phyloP scores from a whole-genome alignment of 495 filamentous ascomycete species.

The Pseudoneurospora amorphoporcata region DNA sequence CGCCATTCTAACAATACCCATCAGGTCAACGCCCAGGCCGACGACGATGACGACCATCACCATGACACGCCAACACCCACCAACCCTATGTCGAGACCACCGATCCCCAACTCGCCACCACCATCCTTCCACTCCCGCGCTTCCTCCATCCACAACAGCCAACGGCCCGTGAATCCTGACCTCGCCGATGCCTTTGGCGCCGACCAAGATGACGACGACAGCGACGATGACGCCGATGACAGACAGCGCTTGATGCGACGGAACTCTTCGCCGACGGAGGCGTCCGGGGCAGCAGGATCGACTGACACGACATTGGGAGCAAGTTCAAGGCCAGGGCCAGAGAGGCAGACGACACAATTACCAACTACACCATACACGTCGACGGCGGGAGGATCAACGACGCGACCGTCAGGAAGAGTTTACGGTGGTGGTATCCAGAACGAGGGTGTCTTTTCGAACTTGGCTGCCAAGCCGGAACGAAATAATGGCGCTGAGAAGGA shows the following conservation, averaged over 20 bases:
- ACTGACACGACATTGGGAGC: slow-evolving; percentile 2
- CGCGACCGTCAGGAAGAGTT: slow-evolving; percentile 24
- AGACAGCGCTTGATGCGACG: slow-evolving; percentile 76
- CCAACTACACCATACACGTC: slow-evolving; percentile 22
- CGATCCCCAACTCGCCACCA: slow-evolving; percentile 73
- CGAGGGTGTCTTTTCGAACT: slow-evolving; percentile 94
- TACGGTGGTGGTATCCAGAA: slow-evolving; percentile 59
- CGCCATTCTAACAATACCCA: not conserved
- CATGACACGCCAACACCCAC: slow-evolving; percentile 16
- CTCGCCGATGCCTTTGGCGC: slow-evolving; percentile 86
- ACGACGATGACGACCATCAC: slow-evolving; percentile 25
- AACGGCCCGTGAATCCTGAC: slow-evolving; percentile 52
- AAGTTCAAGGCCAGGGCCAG: slow-evolving; percentile 4
- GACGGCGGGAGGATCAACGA: slow-evolving; percentile 13
- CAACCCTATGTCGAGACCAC: slow-evolving; percentile 20
- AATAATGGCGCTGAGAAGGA: slow-evolving; percentile 66
- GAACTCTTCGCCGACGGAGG: slow-evolving; percentile 35
- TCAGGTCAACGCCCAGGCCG: slow-evolving; percentile 40
- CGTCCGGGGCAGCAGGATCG: slow-evolving; percentile 5
- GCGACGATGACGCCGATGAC: slow-evolving; percentile 69
- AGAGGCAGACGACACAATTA: slow-evolving; percentile 9
- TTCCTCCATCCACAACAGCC: slow-evolving; percentile 54
- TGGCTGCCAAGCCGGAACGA: slow-evolving; percentile 81
- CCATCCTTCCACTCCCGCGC: slow-evolving; percentile 86
- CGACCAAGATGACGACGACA: slow-evolving; percentile 59